phyloP scores from a whole-genome alignment of 108 stramenopile genomes.

The Epithemia pelagica region DNA sequence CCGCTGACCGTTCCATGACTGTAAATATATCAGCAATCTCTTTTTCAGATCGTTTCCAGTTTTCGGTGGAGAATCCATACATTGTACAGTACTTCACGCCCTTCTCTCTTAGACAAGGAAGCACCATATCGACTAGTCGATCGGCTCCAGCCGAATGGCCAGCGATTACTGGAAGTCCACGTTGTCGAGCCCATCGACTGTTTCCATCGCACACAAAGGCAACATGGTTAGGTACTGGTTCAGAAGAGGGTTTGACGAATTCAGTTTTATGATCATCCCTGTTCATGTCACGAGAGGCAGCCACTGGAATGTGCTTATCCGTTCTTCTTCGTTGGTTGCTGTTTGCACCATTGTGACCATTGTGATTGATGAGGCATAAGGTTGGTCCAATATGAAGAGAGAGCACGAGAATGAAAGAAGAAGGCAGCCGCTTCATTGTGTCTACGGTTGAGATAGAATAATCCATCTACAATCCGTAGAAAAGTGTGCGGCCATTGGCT shows the following conservation, averaged over 20 bases:
- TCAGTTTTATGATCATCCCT: background rate
- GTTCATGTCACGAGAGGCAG: background rate
- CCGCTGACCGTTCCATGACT: slow-evolving; percentile 48
- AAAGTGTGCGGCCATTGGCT: no score
- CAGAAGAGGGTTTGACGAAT: background rate
- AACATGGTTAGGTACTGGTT: slow-evolving; percentile 44
- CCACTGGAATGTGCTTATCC: background rate
- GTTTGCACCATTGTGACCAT: no score
- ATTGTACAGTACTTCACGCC: slow-evolving; percentile 61
- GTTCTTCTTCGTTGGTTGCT: no score
- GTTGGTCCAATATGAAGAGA: background rate
- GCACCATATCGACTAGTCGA: slow-evolving; percentile 36
- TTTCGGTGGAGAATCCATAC: slow-evolving; percentile 91
- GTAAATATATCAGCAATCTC: slow-evolving; percentile 60
- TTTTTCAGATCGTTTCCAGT: slow-evolving; percentile 63
- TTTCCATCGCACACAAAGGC: slow-evolving; percentile 81
- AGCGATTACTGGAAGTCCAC: slow-evolving; percentile 23
- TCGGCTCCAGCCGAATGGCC: slow-evolving; percentile 58
- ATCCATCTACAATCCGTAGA: no score
- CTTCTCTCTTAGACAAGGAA: slow-evolving; percentile 19
- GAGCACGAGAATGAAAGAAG: background rate
- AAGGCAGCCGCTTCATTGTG: background rate
- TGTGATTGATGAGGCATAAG: no score
- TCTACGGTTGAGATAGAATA: background rate
- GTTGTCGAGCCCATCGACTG: slow-evolving; percentile 61